Base-by-base conservation (phyloP, 1,284 basidiomycete genomes). In the Rhizopogon hawkerae region DNA sequence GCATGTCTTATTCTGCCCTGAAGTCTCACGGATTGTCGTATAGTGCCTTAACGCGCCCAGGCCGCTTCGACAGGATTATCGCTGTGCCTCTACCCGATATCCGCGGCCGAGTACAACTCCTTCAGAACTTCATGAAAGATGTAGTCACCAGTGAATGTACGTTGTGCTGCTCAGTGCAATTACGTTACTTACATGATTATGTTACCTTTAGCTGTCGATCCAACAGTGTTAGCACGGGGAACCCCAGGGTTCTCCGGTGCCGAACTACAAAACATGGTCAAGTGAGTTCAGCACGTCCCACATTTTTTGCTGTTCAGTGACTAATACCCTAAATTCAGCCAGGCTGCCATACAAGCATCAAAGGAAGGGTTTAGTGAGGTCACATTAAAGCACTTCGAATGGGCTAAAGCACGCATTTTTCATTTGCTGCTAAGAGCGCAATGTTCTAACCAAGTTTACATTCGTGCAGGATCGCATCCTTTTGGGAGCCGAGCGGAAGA, bases 401-500 rank as follows among this genome's bases (percentile, higher is more conserved):
- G 93, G 93, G 93, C 93, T 56, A 94, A 85, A 77, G 90, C 84
- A 58, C 55, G 67, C 57, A 34, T 43, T 45, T 38, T 38, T 39
- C 24, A 14, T 16, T 47, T 9, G 14, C 46, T 14, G 46, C 21
- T 24, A 29, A 3, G 35, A 46, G 26, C 5, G 14, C 33, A 13
- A 42, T 5, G 29, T n/a, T 18, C 16, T 18, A 21, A 43, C 29
- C 11, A 51, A 51, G 42, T 44, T 29, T 44, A 56, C 33, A 45
- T 21, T 34, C 46, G 34, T 50, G 41, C 60, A 85, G 85, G 91
- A 94, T 67, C 86, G 91, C 47, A 95, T 96, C 57, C 71, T 95
- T 56, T 93, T 97, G 91, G 93, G 94, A 42, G 89, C 89, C 21
- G 93, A 97, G 67, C 77, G 93, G 56, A 87, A 83, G 70, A 92